Evolutionary conservation across 2,329 filamentous ascomycete genomes (phyloP), one percentile per base, ranked within the genome.

Genomic region (Xylaria digitata): DNA sequence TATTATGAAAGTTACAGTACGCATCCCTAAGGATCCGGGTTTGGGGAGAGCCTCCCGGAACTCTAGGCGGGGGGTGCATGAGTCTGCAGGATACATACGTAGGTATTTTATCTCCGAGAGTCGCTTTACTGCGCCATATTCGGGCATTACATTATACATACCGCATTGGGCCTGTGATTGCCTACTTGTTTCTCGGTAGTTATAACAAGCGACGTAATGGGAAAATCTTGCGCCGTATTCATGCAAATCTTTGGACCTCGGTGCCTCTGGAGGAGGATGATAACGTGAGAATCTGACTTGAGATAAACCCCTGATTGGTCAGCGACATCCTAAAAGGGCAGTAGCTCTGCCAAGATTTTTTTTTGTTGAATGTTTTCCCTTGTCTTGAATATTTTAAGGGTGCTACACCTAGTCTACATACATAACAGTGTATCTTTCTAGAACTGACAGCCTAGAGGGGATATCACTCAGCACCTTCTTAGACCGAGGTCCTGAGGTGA

Each of bases 241-340:
- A 52, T 34, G 30, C 48, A 32, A 37, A 37, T 7, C 7, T 50
- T 19, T n/a, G 48, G 6, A 6, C 23, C 15, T 26, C 48, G 8
- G 48, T 6, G 57, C 53, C 63, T 64, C 64, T 65, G 56, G 64
- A 63, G 17, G 49, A 34, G 17, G 15, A 34, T 52, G 65, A 69
- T 71, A 68, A 72, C 68, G 70, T 72, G 70, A 70, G 71, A 71
- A 72, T 70, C 58, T 26, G 40, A 23, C 21, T 57, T 32, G 61
- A 40, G 61, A 64, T 30, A 26, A 32, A 26, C 30, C 37, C 57
- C 58, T 68, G 62, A 68, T 68, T 68, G 66, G 66, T 45, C 54
- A 34, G 57, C 40, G 19, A 13, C 52, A 21, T 62, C 66, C 61
- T 46, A 68, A 68, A 65, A 54, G 30, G 65, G 65, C 40, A 68